Conservation (phyloP, 2,329 filamentous ascomycete genomes). For the Cryphonectria radicalis region DNA sequence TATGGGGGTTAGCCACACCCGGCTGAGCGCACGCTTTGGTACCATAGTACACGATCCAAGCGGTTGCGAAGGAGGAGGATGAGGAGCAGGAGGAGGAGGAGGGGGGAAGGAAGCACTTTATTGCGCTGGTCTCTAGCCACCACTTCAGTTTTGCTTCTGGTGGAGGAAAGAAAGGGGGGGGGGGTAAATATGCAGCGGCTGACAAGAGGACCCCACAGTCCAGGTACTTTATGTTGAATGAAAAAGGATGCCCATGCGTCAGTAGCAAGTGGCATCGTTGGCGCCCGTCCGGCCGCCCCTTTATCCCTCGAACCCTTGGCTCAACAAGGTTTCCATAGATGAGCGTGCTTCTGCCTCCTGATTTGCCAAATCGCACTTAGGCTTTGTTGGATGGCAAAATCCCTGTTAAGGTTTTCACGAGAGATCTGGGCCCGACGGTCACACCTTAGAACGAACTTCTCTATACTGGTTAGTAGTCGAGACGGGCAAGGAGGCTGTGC, state of each 20-base stretch:
- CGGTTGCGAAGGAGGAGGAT: not conserved
- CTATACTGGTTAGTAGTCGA: not conserved
- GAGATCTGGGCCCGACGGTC: constrained; percentile 2
- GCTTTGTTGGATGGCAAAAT: not conserved
- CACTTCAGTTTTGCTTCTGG: not conserved
- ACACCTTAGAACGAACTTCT: not conserved
- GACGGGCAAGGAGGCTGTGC: not conserved
- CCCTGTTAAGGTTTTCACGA: constrained; percentile 1
- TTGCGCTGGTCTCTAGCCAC: not conserved
- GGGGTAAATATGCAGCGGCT: not conserved
- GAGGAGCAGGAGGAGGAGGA: not conserved
- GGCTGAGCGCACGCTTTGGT: not conserved
- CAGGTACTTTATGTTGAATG: too few relatives aligned
- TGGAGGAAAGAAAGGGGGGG: too few relatives aligned
- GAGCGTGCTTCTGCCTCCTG: not conserved
- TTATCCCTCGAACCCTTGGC: not conserved
- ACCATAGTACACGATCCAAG: not conserved
- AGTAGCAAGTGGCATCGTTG: not conserved
- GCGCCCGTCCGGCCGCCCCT: not conserved
- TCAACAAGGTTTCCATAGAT: not conserved
- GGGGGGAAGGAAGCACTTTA: not conserved
- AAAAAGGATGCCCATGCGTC: not conserved
- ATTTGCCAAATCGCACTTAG: constrained; percentile 1
- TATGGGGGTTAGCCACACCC: not conserved
- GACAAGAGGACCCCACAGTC: not conserved